These are phyloP conservation scores for Pyrenophora seminiperda DNA, from an alignment of 2,329 filamentous ascomycete genomes.

Conservation along the genomic window DNA sequence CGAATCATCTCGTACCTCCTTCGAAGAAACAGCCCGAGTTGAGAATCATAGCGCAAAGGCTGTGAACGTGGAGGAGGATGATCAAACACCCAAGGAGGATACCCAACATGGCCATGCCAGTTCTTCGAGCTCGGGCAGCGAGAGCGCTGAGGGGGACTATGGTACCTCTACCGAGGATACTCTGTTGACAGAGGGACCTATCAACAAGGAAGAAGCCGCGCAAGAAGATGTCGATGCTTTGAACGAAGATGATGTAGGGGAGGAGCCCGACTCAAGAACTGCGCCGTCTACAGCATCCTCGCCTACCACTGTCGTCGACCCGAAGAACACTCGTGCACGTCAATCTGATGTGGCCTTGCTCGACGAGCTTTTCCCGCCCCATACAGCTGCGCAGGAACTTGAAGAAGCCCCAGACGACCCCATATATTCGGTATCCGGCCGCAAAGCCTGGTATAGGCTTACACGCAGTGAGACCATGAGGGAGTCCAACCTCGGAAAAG, in stretches of 20 bases:
- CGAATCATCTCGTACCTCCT: conserved; percentile 46
- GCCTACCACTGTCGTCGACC: not conserved
- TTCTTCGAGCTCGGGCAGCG: conserved; percentile 1
- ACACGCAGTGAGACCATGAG: conserved; percentile 48
- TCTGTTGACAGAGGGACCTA: conserved; percentile 2
- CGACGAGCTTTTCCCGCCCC: conserved; percentile 33
- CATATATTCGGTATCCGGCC: conserved; percentile 40
- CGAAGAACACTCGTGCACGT: not conserved
- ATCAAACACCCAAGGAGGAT: not conserved
- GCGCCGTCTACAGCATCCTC: not conserved
- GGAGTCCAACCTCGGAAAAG: conserved; percentile 44
- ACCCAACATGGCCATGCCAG: not conserved
- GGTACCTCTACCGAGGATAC: conserved; percentile 11
- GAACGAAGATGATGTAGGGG: not conserved
- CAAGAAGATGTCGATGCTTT: not conserved
- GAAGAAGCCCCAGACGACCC: conserved; percentile 36
- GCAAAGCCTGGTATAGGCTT: conserved; percentile 49
- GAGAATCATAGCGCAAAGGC: not conserved
- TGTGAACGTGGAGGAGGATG: not conserved
- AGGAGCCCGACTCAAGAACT: not conserved
- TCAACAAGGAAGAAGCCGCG: not conserved
- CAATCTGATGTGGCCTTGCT: conserved; percentile 30
- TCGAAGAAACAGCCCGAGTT: conserved; percentile 36
- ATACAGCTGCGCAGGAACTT: conserved; percentile 8
- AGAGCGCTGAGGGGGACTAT: conserved; percentile 8